These are phyloP conservation scores for Penicillium sp. DNA, from an alignment of 2,329 filamentous ascomycete species.

Conservation along the genomic window DNA sequence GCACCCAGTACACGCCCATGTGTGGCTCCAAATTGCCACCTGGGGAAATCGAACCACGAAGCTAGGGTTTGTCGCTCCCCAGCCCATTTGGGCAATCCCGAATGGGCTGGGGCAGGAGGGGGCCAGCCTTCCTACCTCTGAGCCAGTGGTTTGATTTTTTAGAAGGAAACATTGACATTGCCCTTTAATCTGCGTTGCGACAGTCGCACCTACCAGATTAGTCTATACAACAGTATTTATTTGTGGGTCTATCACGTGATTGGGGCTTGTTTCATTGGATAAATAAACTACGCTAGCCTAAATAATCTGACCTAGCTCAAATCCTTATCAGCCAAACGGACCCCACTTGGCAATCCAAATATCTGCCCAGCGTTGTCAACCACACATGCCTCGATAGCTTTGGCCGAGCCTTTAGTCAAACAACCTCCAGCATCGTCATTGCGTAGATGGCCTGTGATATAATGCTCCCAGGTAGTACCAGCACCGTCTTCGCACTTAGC, in stretches of 20 bases:
- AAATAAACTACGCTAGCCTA: not conserved
- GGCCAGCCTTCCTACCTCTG: no score
- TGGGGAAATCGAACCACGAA: no score
- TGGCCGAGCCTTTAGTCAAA: constrained; percentile 38
- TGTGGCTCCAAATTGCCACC: no score
- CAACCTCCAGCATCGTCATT: constrained; percentile 37
- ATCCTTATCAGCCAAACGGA: constrained; percentile 10
- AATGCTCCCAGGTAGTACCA: constrained; percentile 46
- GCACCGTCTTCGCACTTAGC: constrained; percentile 17
- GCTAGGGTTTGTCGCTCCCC: no score
- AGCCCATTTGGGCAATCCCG: no score
- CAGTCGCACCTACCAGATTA: not conserved
- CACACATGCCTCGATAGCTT: constrained; percentile 34
- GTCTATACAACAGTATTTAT: not conserved
- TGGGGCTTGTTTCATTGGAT: not conserved
- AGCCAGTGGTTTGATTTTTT: not conserved
- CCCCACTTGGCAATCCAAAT: constrained; percentile 48
- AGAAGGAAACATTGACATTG: not conserved
- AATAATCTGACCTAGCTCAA: not conserved
- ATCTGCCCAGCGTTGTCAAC: constrained; percentile 47
- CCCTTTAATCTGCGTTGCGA: not conserved
- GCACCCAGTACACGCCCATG: no score
- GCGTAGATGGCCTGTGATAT: constrained; percentile 46
- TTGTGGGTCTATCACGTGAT: not conserved
- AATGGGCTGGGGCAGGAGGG: no score